A percentile compares a stretch with the other conserved stretches of the same genome.
phyloP scores from a whole-genome alignment of 129 eudicot genomes.

The Helianthus tuberosus region DNA sequence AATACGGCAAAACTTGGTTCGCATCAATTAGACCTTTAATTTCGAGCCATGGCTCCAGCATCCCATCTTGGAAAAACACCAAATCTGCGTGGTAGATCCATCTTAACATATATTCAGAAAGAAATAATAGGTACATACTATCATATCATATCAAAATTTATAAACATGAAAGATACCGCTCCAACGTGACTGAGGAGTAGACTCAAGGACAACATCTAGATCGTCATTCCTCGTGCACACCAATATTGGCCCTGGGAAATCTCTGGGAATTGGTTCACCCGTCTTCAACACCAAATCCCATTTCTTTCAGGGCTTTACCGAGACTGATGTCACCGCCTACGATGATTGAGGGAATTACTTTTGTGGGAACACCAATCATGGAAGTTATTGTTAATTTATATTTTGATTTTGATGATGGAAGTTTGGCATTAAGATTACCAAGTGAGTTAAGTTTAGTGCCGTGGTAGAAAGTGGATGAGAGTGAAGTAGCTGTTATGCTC shows the following conservation, averaged over 20 bases:
- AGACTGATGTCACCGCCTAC: slow-evolving; percentile 88
- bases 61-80: slow-evolving; percentile 99
- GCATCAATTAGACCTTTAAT: slow-evolving; percentile 86
- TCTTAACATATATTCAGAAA: neutral
- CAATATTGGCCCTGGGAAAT: slow-evolving; percentile 87
- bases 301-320: slow-evolving; percentile 72
- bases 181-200: slow-evolving; percentile 95
- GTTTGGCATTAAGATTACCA: slow-evolving; percentile 19
- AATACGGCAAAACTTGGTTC: slow-evolving; percentile 90
- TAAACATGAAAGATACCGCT: slow-evolving; percentile 54
- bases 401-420: slow-evolving; percentile 28
- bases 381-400: slow-evolving; percentile 28
- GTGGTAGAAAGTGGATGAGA: slow-evolving; percentile 17
- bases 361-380: slow-evolving; percentile 44
- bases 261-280: slow-evolving; percentile 80
- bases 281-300: slow-evolving; percentile 79
- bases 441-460: slow-evolving; percentile 48
- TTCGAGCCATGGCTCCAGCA: slow-evolving; percentile 97
- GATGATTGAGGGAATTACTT: slow-evolving; percentile 73
- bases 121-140: neutral
- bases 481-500: slow-evolving; percentile 13
- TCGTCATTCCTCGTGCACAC: slow-evolving; percentile 97
- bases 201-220: slow-evolving; percentile 77
- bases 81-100: slow-evolving; percentile 76
- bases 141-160: neutral